phyloP scores from a whole-genome alignment of 2,329 filamentous ascomycete species.

The Xylariomycetidae sp. region DNA sequence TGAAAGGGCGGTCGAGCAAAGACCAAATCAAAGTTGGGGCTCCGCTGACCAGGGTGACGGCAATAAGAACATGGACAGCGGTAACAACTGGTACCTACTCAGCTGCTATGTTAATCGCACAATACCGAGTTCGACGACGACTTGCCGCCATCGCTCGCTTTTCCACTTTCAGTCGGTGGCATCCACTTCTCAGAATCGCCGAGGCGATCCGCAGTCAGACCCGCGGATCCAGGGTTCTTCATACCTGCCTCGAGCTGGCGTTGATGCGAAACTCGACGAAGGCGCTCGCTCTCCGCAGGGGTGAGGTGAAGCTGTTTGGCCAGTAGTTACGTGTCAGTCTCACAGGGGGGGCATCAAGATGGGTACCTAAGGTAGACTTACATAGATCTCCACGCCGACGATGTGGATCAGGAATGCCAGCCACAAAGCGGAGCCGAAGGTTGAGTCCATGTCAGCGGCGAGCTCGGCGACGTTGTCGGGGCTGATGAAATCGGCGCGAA shows the following conservation, averaged over 20 bases:
- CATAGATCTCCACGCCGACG: slow-evolving; percentile 44
- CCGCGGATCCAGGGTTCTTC: slow-evolving; percentile 33
- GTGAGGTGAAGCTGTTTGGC: slow-evolving; percentile 32
- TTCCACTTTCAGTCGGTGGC: no score
- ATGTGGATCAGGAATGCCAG: slow-evolving; percentile 47
- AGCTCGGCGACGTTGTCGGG: slow-evolving; percentile 23
- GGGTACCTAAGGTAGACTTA: slow-evolving; percentile 22
- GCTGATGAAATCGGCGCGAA: slow-evolving; percentile 28
- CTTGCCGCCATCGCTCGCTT: no score
- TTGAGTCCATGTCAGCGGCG: slow-evolving; percentile 39
- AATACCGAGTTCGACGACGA: no score
- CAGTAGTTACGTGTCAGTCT: background rate
- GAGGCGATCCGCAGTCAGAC: slow-evolving; percentile 31
- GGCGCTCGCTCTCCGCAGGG: slow-evolving; percentile 36
- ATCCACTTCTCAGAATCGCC: slow-evolving; percentile 24
- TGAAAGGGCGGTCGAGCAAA: no score
- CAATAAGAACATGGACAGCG: no score
- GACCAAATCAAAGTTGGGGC: no score
- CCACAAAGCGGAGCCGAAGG: slow-evolving; percentile 51
- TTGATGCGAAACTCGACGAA: slow-evolving; percentile 40
- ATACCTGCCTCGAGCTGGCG: slow-evolving; percentile 41
- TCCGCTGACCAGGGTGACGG: no score
- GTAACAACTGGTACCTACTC: no score
- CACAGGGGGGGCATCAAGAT: background rate
- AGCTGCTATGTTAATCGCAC: no score